Evolutionary conservation across 2,329 filamentous ascomycete species (phyloP).

Genomic region (Fonsecaea erecta): DNA sequence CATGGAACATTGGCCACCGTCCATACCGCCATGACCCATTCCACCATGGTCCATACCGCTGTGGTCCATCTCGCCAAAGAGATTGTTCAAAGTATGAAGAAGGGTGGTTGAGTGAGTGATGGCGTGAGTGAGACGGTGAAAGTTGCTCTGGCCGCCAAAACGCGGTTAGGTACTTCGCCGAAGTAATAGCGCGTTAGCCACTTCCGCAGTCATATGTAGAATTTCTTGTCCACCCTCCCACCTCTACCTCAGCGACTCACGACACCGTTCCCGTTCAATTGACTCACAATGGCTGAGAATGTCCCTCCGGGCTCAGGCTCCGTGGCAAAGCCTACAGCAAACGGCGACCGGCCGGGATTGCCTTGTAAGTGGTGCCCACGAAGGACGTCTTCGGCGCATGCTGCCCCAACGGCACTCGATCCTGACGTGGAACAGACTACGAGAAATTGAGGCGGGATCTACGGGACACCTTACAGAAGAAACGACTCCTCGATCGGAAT

Average conservation of each 20-base stretch:
- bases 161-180: not conserved
- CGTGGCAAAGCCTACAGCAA: slow-evolving; percentile 31
- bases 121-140: not conserved
- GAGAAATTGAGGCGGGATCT: slow-evolving; percentile 72
- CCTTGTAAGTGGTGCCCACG: slow-evolving; percentile 50
- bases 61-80: slow-evolving; percentile 6
- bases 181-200: not conserved
- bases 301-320: slow-evolving; percentile 41
- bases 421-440: slow-evolving; percentile 54
- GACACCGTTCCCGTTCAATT: not conserved
- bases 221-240: not conserved
- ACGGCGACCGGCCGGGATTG: slow-evolving; percentile 48
- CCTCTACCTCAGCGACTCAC: not conserved
- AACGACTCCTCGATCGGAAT: slow-evolving; percentile 65
- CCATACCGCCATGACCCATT: slow-evolving; percentile 61
- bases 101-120: not conserved
- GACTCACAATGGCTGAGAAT: slow-evolving; percentile 48
- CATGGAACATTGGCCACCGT: slow-evolving; percentile 81
- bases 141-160: not conserved
- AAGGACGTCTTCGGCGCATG: not conserved
- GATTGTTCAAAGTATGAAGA: not conserved
- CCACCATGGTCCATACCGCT: slow-evolving; percentile 36
- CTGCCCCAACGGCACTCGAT: not conserved
- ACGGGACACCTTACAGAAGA: slow-evolving; percentile 69
- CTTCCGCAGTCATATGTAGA: not conserved